A percentile compares a stretch with the other conserved stretches of the same genome.
These are phyloP conservation scores for Esteya vermicola DNA, from an alignment of 2,329 filamentous ascomycete genomes.

Conservation along the genomic window DNA sequence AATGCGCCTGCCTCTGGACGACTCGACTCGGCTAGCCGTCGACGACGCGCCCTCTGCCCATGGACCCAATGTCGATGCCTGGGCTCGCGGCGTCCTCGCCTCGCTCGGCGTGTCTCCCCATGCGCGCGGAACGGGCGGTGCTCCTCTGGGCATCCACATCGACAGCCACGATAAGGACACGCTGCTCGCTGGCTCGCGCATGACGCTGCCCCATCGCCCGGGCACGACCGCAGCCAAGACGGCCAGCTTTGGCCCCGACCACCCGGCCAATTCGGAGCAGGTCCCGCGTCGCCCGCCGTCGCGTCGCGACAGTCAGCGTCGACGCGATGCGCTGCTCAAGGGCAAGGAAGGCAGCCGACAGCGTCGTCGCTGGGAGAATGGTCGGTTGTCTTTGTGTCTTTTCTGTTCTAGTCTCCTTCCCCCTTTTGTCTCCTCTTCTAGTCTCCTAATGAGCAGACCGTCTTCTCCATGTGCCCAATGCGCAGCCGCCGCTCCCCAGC, in stretches of 20 bases:
- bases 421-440: too few relatives aligned
- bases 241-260: neutral
- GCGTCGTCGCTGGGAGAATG: conserved; percentile 88
- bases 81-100: conserved; percentile 46
- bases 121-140: conserved; percentile 45
- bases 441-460: conserved; percentile 50
- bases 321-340: conserved; percentile 65
- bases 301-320: conserved; percentile 37
- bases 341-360: conserved; percentile 84
- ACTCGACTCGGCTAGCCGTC: too few relatives aligned
- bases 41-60: neutral
- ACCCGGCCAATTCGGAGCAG: conserved; percentile 13
- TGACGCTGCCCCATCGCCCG: neutral
- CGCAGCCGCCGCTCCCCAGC: conserved; percentile 61
- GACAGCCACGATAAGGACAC: too few relatives aligned
- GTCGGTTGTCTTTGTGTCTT: conserved; percentile 25
- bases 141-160: conserved; percentile 60
- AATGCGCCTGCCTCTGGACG: too few relatives aligned
- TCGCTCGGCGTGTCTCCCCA: conserved; percentile 39
- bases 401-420: too few relatives aligned
- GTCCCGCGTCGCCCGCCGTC: conserved; percentile 29
- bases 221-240: neutral
- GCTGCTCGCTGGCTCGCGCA: too few relatives aligned
- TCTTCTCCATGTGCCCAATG: conserved; percentile 75
- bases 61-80: conserved; percentile 45